phyloP scores from a whole-genome alignment of 2,329 filamentous ascomycete genomes.

The Bipolaris bicolor region DNA sequence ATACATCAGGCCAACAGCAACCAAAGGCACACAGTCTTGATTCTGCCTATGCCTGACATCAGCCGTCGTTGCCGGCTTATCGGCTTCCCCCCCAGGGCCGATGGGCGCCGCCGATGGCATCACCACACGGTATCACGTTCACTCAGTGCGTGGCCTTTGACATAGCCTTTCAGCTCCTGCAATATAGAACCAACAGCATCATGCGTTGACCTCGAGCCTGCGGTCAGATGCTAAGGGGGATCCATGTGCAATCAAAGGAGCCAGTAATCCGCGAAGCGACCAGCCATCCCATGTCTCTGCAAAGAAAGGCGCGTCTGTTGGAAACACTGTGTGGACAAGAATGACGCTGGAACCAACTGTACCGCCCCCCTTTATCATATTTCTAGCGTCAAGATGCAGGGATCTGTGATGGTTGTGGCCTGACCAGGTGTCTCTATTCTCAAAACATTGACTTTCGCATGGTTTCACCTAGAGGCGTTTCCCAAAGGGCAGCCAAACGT shows the following conservation, averaged over 20 bases:
- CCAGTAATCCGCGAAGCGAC: constrained; percentile 11
- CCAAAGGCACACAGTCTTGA: constrained; percentile 1
- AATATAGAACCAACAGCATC: constrained; percentile 12
- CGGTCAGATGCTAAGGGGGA: constrained; percentile 7
- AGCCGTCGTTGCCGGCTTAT: constrained; percentile 3
- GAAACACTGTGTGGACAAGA: constrained; percentile 7
- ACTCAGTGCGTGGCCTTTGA: constrained; percentile 10
- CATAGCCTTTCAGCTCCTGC: not conserved
- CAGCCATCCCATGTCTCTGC: constrained; percentile 1
- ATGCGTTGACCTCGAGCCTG: not conserved
- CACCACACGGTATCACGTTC: constrained; percentile 18
- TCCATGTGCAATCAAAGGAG: constrained; percentile 7
- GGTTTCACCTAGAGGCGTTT: not conserved
- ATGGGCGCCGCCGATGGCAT: constrained; percentile 2
- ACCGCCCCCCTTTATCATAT: not conserved
- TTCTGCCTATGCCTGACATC: constrained; percentile 4
- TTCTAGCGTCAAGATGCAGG: not conserved
- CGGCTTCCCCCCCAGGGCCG: not conserved
- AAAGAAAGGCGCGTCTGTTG: constrained; percentile 6
- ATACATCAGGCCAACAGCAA: constrained; percentile 5
- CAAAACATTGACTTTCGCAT: not conserved
- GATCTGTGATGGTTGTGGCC: not conserved
- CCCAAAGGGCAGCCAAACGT: not conserved
- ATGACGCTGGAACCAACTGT: not conserved
- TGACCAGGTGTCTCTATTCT: not conserved